Evolutionary conservation across 176 grass and related monocot species (phyloP), one percentile per base, ranked within the genome.

Genomic region (Zizania latifolia): DNA sequence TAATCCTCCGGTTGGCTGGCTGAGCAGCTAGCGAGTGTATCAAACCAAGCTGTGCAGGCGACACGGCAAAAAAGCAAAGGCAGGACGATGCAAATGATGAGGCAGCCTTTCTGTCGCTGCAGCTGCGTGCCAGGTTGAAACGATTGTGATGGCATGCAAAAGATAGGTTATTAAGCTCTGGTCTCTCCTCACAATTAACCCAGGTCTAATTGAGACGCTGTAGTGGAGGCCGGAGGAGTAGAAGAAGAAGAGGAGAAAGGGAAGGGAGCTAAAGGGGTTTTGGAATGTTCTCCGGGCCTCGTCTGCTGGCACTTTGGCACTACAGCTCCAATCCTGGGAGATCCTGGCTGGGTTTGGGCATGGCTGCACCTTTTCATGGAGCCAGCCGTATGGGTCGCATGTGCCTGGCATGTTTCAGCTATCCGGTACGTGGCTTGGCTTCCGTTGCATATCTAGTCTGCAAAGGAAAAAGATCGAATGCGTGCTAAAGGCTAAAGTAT

Each of bases 261-360:
- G 31, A 50, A 66, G 51, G 41, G 62, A 78, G 9, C 19, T 44
- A 79, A 85, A 78, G 75, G 62, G 50, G 73, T 62, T 84, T 86
- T 87, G 80, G 86, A 96, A 89, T 87, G 89, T 92, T 92, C 86
- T 82, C 62, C 59, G 71, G 77, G 77, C 60, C 81, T 82, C 31
- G 16, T 68, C n/a, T 66, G n/a, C 68, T 61, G 78, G 4, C 76
- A 27, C 83, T 86, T 89, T 88, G 62, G 46, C 53, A 63, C 76
- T 67, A 80, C 56, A 46, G 2, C 50, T 41, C 24, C 38, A 6
- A 27, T 56, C 72, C 83, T 54, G 27, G 58, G 46, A 23, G 46
- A 72, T 58, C 78, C 27, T 86, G 64, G 63, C 71, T 43, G n/a
- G 55, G 45, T 81, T 81, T 71, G 34, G 10, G 27, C 45, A 46